These are phyloP conservation scores for Penicillium samsonianum DNA, from an alignment of 495 filamentous ascomycete genomes.

Conservation along the genomic window DNA sequence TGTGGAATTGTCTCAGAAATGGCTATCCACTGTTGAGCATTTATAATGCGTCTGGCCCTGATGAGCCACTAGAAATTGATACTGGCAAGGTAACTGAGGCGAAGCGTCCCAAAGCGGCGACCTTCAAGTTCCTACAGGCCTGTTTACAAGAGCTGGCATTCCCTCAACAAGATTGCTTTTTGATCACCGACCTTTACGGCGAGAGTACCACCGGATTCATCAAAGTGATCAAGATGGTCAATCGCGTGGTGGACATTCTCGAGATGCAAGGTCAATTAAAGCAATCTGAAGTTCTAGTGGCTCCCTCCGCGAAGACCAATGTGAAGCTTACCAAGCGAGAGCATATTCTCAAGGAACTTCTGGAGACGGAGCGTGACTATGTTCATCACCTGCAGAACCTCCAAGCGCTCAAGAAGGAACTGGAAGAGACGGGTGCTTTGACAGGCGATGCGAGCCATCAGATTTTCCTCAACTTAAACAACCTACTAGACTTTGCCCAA, in stretches of 20 bases:
- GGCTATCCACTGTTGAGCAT: constrained; percentile 85
- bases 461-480: constrained; percentile 95
- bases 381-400: constrained; percentile 97
- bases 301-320: constrained; percentile 43
- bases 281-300: constrained; percentile 45
- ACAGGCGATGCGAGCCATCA: constrained; percentile 89
- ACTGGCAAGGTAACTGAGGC: constrained; percentile 56
- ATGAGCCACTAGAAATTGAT: constrained; percentile 63
- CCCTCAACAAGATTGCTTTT: constrained; percentile 78
- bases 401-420: constrained; percentile 85
- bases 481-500: constrained; percentile 90
- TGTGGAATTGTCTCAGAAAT: constrained; percentile 85
- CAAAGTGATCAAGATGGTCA: constrained; percentile 86
- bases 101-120: constrained; percentile 68
- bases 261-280: constrained; percentile 71
- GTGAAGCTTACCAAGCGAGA: constrained; percentile 75
- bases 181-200: constrained; percentile 87
- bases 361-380: constrained; percentile 94
- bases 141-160: constrained; percentile 73
- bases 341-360: constrained; percentile 83
- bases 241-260: constrained; percentile 84
- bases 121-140: constrained; percentile 70
- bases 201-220: constrained; percentile 97
- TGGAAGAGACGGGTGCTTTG: constrained; percentile 84
- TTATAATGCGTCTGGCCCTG: constrained; percentile 79